Base-by-base conservation (phyloP, 805 yeast genomes). In the Metschnikowia orientalis region DNA sequence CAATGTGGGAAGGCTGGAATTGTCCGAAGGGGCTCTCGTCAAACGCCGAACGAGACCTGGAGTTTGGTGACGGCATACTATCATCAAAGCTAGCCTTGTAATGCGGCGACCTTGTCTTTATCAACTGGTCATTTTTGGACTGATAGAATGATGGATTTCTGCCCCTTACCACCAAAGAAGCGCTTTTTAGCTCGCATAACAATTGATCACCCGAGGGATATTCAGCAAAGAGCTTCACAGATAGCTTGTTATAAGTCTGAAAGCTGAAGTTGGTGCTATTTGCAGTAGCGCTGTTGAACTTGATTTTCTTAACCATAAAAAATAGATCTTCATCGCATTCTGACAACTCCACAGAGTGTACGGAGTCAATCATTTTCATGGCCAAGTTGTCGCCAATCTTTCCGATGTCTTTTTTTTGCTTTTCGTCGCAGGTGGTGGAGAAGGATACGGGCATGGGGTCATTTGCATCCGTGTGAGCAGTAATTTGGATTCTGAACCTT, bases 141-240 rank as follows among this genome's bases (percentile, higher is more conserved):
- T 67, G 64, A 45, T 75, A 76, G 41, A 76, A 77, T n/a, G 74
- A 64, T 3, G 82, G 81, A 43, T 76, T 77, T 32, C 81, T 53
- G 3, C 82, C 82, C 40, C 82, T 53, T 6, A 76, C 81, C 9
- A 73, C 71, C 3, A 77, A 69, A 1, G 78, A 78, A 6, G 37
- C 30, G 29, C 48, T 42, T 9, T n/a, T 30, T 11, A 40, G 15
- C 19, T 33, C 40, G 10, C 30, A 20, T 6, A 45, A 6, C 6
- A 34, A 19, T 13, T n/a, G 29, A 6, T 35, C 33, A 9, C 40
- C 38, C 4, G 41, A 25, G 2, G 41, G 19, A 7, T 34, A 23
- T n/a, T 40, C 44, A 9, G 42, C 49, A 17, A 34, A 15, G 5
- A 45, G 30, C 20, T 30, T 26, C 8, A 28, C 45, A 5, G 36